These are phyloP conservation scores for Debaryomycetaceae sp. DNA, from an alignment of 1,139 yeast genomes.

Conservation along the genomic window DNA sequence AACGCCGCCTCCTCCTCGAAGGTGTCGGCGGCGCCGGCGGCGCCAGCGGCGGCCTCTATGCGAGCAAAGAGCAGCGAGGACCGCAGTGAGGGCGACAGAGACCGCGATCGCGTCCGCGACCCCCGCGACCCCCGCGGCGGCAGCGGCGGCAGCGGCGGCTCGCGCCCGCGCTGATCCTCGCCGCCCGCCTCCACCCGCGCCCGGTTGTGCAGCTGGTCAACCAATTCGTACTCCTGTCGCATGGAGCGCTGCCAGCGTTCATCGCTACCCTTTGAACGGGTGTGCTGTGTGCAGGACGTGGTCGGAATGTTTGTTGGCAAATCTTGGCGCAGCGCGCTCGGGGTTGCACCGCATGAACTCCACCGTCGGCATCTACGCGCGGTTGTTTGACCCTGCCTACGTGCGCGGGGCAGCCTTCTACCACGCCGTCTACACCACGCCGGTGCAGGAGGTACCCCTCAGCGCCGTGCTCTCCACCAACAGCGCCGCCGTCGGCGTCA, in stretches of 20 bases:
- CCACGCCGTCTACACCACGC: conserved; percentile 22
- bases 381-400: conserved; percentile 19
- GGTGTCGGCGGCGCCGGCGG: conserved; percentile 1
- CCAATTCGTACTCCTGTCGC: conserved; percentile 8
- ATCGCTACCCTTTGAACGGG: conserved; percentile 1
- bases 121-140: too few relatives aligned
- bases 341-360: conserved; percentile 9
- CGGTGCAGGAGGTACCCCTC: conserved; percentile 23
- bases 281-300: neutral
- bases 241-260: neutral
- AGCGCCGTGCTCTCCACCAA: conserved; percentile 21
- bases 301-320: neutral
- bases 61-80: conserved; percentile 21
- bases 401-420: conserved; percentile 21
- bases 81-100: too few relatives aligned
- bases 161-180: too few relatives aligned
- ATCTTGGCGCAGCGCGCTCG: neutral
- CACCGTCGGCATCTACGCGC: conserved; percentile 19
- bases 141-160: too few relatives aligned
- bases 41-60: conserved; percentile 16
- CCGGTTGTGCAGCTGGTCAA: conserved; percentile 5
- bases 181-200: neutral
- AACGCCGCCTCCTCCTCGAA: conserved; percentile 6
- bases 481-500: conserved; percentile 13
- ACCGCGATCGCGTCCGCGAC: too few relatives aligned